phyloP scores from a whole-genome alignment of 2,329 filamentous ascomycete species.

The Daldinia sp. region DNA sequence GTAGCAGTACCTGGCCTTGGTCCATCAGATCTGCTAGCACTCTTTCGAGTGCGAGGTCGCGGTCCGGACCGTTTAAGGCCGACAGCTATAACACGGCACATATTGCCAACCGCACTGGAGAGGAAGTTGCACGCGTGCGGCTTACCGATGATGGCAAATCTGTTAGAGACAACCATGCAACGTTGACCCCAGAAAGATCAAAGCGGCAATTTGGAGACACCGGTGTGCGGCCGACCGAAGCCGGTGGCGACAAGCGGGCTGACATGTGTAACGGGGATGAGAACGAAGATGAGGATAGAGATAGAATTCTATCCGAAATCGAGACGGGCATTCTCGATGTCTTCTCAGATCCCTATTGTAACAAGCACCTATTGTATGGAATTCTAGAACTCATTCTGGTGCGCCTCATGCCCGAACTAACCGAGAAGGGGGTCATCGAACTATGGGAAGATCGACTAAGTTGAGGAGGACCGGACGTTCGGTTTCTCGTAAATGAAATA shows the following conservation, averaged over 20 bases:
- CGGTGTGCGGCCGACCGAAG: conserved; percentile 42
- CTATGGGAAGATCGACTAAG: conserved; percentile 78
- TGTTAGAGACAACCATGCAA: conserved; percentile 47
- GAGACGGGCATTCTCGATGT: conserved; percentile 76
- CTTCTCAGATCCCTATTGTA: conserved; percentile 86
- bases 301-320: conserved; percentile 68
- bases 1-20: conserved; percentile 53
- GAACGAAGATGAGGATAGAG: conserved; percentile 52
- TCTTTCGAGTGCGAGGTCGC: conserved; percentile 42
- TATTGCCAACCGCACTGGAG: conserved; percentile 44
- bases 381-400: conserved; percentile 86
- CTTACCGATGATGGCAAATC: conserved; percentile 46
- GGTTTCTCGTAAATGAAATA: conserved; percentile 40
- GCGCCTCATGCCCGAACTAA: conserved; percentile 85
- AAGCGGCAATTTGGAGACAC: conserved; percentile 43
- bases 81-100: conserved; percentile 43
- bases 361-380: conserved; percentile 89
- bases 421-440: conserved; percentile 76
- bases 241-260: conserved; percentile 40
- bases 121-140: conserved; percentile 46
- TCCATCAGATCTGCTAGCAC: conserved; percentile 45
- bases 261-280: conserved; percentile 46
- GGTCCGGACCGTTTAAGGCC: conserved; percentile 49
- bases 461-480: conserved; percentile 39
- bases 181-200: conserved; percentile 45